Percentiles rank a stretch among this genome's conserved stretches.
These are phyloP conservation scores for Oryza australiensis DNA, from an alignment of 176 grass and related monocot species.

Conservation along the genomic window DNA sequence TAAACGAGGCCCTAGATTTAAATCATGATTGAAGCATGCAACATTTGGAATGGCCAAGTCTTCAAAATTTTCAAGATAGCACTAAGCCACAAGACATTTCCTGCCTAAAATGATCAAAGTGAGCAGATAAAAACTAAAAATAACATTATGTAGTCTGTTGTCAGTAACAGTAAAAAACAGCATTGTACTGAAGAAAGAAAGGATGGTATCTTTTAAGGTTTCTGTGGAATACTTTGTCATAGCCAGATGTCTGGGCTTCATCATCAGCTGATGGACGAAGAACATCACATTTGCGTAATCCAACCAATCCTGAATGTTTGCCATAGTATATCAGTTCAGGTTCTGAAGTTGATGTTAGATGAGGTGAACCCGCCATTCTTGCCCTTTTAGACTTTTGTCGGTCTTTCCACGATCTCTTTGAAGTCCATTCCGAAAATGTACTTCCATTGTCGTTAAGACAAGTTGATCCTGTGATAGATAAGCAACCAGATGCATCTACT, in stretches of 20 bases:
- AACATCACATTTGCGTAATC: conserved; percentile 57
- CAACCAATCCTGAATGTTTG: conserved; percentile 84
- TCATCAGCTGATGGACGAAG: conserved; percentile 38
- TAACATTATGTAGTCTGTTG: neutral
- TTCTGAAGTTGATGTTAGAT: conserved; percentile 45
- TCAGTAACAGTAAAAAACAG: neutral
- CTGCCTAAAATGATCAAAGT: neutral
- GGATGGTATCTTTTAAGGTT: neutral
- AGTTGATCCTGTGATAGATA: conserved; percentile 41
- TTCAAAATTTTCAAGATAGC: conserved; percentile 1
- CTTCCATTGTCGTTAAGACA: conserved; percentile 35
- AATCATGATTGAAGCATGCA: neutral
- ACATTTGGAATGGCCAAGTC: neutral
- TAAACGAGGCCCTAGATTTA: neutral
- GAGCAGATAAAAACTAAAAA: conserved; percentile 3
- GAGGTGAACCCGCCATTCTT: conserved; percentile 43
- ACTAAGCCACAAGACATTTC: neutral
- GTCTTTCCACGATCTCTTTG: conserved; percentile 83
- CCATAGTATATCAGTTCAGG: conserved; percentile 97
- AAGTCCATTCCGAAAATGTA: conserved; percentile 68
- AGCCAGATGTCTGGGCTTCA: conserved; percentile 71
- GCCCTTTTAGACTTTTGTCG: conserved; percentile 55
- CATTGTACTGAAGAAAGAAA: neutral
- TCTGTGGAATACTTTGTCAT: conserved; percentile 68
- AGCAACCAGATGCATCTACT: conserved; percentile 34